These are phyloP conservation scores for Pythium vanterpoolii DNA, from an alignment of 352 stramenopile species.

Conservation along the genomic window DNA sequence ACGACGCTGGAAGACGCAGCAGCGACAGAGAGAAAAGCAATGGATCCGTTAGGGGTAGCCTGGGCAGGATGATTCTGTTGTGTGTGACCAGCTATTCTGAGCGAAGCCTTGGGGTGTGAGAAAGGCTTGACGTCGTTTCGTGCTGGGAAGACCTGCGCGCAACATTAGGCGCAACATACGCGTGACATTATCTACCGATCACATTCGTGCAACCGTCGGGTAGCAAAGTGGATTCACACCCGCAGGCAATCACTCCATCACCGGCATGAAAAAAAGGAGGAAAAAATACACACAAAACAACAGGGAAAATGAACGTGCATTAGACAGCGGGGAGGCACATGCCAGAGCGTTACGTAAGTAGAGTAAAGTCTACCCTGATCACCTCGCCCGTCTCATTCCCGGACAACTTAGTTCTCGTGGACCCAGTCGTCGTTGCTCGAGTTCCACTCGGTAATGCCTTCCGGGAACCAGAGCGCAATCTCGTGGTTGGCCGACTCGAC, in stretches of 20 bases:
- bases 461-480: slow-evolving; percentile 98
- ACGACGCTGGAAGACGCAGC: slow-evolving; percentile 17
- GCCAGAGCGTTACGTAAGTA: background rate
- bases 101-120: background rate
- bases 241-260: slow-evolving; percentile 2
- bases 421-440: slow-evolving; percentile 92
- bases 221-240: background rate
- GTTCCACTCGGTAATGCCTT: slow-evolving; percentile 91
- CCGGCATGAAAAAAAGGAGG: background rate
- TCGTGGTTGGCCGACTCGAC: slow-evolving; percentile 97
- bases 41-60: background rate
- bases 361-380: background rate
- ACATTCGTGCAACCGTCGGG: background rate
- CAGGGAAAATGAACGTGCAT: background rate
- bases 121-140: slow-evolving; percentile 8
- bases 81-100: slow-evolving; percentile 16
- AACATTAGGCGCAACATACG: background rate
- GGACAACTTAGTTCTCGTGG: slow-evolving; percentile 95
- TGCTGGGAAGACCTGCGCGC: slow-evolving; percentile 13
- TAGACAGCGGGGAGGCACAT: background rate
- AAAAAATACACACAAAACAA: background rate
- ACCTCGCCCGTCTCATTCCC: too few relatives aligned
- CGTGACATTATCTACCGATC: background rate
- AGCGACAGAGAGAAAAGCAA: background rate
- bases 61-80: background rate